These are phyloP conservation scores for Chloranthus sessilifolius DNA, from an alignment of 164 flowering plant species.

Conservation along the genomic window DNA sequence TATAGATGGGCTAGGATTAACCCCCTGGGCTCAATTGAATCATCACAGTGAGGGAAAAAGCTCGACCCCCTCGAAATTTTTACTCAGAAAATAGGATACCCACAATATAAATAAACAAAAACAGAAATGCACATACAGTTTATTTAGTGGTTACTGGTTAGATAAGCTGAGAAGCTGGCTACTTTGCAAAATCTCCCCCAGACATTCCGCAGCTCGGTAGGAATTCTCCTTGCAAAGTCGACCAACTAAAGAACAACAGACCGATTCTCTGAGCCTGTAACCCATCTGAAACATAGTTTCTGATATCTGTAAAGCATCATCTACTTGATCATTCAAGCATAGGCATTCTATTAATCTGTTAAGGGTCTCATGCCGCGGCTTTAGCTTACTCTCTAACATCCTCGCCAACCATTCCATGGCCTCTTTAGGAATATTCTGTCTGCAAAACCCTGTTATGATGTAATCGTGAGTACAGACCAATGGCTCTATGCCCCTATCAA, in stretches of 20 bases:
- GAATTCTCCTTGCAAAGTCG: slow-evolving; percentile 24
- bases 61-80: too few relatives aligned
- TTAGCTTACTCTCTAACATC: slow-evolving; percentile 34
- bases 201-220: slow-evolving; percentile 14
- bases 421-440: slow-evolving; percentile 27
- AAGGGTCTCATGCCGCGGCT: slow-evolving; percentile 37
- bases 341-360: slow-evolving; percentile 34
- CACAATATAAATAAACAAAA: too few relatives aligned
- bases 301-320: slow-evolving; percentile 42
- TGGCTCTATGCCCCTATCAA: slow-evolving; percentile 32
- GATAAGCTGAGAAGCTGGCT: slow-evolving; percentile 4
- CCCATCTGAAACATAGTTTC: slow-evolving; percentile 37
- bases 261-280: slow-evolving; percentile 17
- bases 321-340: slow-evolving; percentile 21
- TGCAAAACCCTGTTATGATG: slow-evolving; percentile 42
- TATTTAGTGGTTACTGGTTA: too few relatives aligned
- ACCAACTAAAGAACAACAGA: slow-evolving; percentile 20
- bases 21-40: too few relatives aligned
- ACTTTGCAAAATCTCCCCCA: slow-evolving; percentile 24
- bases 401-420: slow-evolving; percentile 40
- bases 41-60: too few relatives aligned
- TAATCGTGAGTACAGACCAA: slow-evolving; percentile 21
- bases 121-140: too few relatives aligned
- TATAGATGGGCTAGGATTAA: too few relatives aligned
- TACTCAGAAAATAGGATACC: too few relatives aligned